These are phyloP conservation scores for Platismatia glauca DNA, from an alignment of 495 filamentous ascomycete genomes.

Conservation along the genomic window DNA sequence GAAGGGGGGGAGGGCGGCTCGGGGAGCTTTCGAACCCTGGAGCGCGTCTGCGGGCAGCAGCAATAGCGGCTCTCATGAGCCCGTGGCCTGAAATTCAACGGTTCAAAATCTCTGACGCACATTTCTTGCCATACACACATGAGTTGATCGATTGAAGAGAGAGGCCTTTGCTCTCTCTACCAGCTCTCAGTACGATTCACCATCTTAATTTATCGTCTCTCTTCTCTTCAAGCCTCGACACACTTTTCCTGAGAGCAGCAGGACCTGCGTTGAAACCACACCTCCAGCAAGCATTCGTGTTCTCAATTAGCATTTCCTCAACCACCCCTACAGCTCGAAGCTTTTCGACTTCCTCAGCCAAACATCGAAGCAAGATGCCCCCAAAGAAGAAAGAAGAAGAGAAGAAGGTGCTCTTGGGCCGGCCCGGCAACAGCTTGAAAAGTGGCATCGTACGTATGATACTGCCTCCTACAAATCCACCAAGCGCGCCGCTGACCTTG, in stretches of 20 bases:
- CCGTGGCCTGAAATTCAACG: neutral
- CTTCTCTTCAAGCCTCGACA: conserved; percentile 32
- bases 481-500: conserved; percentile 14
- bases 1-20: no score
- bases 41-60: neutral
- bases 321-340: conserved; percentile 19
- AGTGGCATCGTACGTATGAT: conserved; percentile 90
- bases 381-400: conserved; percentile 47
- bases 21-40: no score
- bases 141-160: conserved; percentile 4
- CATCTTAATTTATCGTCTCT: conserved; percentile 28
- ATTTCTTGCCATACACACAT: neutral
- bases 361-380: conserved; percentile 38
- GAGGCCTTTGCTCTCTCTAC: conserved; percentile 10
- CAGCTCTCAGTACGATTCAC: conserved; percentile 31
- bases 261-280: conserved; percentile 40
- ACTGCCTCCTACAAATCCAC: conserved; percentile 25
- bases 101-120: neutral
- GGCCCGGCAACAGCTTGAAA: conserved; percentile 97
- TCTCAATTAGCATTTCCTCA: conserved; percentile 24
- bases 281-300: conserved; percentile 21
- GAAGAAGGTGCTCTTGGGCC: conserved; percentile 62
- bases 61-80: neutral
- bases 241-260: conserved; percentile 39
- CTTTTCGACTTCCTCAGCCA: conserved; percentile 6